Percentiles rank a stretch among this genome's conserved stretches.
Conservation (phyloP, 345 rosid species). For the Populus nigra region DNA sequence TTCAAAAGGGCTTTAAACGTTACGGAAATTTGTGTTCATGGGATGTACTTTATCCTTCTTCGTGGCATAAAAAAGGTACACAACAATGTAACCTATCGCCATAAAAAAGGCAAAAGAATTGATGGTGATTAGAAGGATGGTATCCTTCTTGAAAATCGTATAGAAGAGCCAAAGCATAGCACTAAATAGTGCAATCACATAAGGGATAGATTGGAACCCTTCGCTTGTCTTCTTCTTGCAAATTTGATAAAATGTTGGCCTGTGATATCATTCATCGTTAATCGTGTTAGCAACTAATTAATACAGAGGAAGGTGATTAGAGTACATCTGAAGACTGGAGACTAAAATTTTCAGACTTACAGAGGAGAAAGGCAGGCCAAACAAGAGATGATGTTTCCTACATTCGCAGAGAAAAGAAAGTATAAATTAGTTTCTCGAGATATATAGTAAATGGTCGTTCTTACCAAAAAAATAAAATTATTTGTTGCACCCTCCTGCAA, state of each 20-base stretch:
- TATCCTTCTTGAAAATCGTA: conserved; percentile 21
- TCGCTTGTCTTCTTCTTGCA: conserved; percentile 35
- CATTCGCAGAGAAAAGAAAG: not conserved
- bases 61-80: conserved; percentile 23
- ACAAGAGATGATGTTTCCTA: conserved; percentile 28
- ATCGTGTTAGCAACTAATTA: too few relatives aligned
- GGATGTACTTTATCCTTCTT: conserved; percentile 21
- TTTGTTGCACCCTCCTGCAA: not conserved
- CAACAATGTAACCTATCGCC: conserved; percentile 21
- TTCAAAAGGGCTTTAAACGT: not conserved
- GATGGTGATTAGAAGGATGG: conserved; percentile 27
- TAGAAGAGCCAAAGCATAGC: conserved; percentile 38
- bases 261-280: not conserved
- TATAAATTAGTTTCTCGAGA: not conserved
- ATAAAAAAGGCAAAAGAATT: conserved; percentile 28
- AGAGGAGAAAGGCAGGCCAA: conserved; percentile 31
- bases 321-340: too few relatives aligned
- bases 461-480: not conserved
- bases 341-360: not conserved
- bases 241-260: conserved; percentile 32
- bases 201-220: conserved; percentile 31
- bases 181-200: conserved; percentile 31
- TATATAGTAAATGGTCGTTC: not conserved
- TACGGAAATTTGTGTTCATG: not conserved
- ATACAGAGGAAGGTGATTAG: not conserved